Evolutionary conservation across 2,329 filamentous ascomycete species (phyloP).

Genomic region (Nannizziopsis arthrosporioides): DNA sequence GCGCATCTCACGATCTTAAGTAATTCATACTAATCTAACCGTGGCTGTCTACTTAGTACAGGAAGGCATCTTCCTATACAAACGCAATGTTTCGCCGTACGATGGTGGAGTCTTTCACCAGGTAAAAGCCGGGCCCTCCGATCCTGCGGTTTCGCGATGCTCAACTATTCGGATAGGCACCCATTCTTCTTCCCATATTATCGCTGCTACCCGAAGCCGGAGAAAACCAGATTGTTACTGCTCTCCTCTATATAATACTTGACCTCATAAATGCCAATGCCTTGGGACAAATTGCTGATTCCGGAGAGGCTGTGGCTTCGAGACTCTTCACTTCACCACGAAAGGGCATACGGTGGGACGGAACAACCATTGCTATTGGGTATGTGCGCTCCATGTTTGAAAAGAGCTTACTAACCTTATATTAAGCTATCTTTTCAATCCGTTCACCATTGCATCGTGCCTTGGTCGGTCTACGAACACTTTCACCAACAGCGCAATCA

Average conservation of each 20-base stretch:
- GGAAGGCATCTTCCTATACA: constrained; percentile 92
- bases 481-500: constrained; percentile 78
- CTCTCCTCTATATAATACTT: constrained; percentile 66
- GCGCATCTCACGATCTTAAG: constrained; percentile 1
- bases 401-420: constrained; percentile 6
- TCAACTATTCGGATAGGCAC: constrained; percentile 46
- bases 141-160: no score
- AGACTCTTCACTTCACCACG: constrained; percentile 67
- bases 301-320: constrained; percentile 63
- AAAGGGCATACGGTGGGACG: constrained; percentile 61
- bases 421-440: constrained; percentile 77
- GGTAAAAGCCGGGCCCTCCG: constrained; percentile 28
- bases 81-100: constrained; percentile 91
- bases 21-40: constrained; percentile 13
- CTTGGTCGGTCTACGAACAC: constrained; percentile 78
- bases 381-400: constrained; percentile 33
- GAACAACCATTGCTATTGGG: constrained; percentile 65
- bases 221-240: constrained; percentile 58
- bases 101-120: constrained; percentile 77
- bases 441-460: constrained; percentile 83
- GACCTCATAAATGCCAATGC: constrained; percentile 76
- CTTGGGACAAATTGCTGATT: constrained; percentile 66
- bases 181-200: constrained; percentile 82
- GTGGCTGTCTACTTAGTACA: constrained; percentile 54
- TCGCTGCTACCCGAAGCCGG: constrained; percentile 65